phyloP scores from a whole-genome alignment of 106 monocot genomes.

The Platanthera guangdongensis region DNA sequence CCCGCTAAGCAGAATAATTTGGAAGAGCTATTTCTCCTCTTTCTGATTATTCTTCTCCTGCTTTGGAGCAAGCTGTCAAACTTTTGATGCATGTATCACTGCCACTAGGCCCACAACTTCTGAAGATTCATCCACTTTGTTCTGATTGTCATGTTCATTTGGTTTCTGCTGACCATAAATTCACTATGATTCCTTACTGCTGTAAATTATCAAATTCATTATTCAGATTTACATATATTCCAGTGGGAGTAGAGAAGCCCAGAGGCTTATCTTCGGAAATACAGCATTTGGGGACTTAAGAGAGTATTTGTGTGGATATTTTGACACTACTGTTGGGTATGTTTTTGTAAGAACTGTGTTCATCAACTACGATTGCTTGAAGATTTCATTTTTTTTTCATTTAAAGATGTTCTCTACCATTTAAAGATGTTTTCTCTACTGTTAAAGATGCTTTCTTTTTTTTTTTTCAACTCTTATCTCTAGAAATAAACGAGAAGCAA shows the following conservation, averaged over 20 bases:
- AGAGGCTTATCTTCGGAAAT: slow-evolving; percentile 88
- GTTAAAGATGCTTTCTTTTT: neutral
- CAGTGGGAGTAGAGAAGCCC: slow-evolving; percentile 98
- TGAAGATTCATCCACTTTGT: neutral
- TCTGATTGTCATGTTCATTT: neutral
- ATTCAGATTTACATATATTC: slow-evolving; percentile 92
- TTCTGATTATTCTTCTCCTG: neutral
- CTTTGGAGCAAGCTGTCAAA: neutral
- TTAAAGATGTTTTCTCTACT: slow-evolving; percentile 2
- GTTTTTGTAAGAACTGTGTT: slow-evolving; percentile 1
- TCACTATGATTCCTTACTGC: neutral
- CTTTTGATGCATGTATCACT: neutral
- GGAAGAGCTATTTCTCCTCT: neutral
- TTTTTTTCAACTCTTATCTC: slow-evolving; percentile 4
- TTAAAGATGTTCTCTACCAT: neutral
- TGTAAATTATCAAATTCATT: slow-evolving; percentile 3
- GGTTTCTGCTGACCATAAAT: neutral
- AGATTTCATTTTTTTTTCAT: neutral
- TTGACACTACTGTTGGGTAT: slow-evolving; percentile 89
- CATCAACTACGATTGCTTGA: neutral
- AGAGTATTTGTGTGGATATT: slow-evolving; percentile 79
- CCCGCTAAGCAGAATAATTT: neutral
- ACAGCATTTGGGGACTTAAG: slow-evolving; percentile 81
- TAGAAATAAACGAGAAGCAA: slow-evolving; percentile 88
- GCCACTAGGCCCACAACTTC: neutral